phyloP scores from a whole-genome alignment of 441 rosid species.

The Adansonia grandidieri region DNA sequence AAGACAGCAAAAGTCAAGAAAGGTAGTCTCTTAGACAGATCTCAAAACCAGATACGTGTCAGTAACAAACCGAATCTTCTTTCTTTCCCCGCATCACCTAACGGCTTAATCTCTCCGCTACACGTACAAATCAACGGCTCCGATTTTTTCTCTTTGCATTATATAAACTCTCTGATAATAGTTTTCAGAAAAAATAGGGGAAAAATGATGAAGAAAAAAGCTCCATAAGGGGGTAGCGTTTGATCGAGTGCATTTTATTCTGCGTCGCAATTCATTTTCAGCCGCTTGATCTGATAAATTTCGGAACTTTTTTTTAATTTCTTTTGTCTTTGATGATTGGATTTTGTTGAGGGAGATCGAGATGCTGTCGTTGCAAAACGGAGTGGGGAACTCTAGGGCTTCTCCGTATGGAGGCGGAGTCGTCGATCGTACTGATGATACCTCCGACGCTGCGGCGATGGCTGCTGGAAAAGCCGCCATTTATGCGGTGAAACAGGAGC shows the following conservation, averaged over 20 bases:
- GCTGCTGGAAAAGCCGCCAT: background rate
- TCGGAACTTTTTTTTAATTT: background rate
- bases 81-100: background rate
- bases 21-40: background rate
- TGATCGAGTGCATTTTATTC: constrained; percentile 30
- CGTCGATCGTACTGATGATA: constrained; percentile 52
- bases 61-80: constrained; percentile 28
- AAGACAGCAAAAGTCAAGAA: background rate
- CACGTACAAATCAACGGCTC: constrained; percentile 41
- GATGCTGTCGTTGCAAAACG: constrained; percentile 70
- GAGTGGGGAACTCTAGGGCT: constrained; percentile 49
- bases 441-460: background rate
- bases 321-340: constrained; percentile 18
- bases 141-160: constrained; percentile 21
- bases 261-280: background rate
- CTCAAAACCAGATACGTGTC: constrained; percentile 33
- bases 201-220: constrained; percentile 27
- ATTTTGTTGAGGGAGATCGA: constrained; percentile 36
- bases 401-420: constrained; percentile 31
- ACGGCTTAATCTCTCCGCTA: constrained; percentile 29
- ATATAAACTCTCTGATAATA: constrained; percentile 10
- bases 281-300: constrained; percentile 36
- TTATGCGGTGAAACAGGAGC: constrained; percentile 55
- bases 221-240: constrained; percentile 37
- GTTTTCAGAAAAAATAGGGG: background rate